Evolutionary conservation across 2,329 filamentous ascomycete genomes (phyloP).

Genomic region (Trichophyton schoenleinii): DNA sequence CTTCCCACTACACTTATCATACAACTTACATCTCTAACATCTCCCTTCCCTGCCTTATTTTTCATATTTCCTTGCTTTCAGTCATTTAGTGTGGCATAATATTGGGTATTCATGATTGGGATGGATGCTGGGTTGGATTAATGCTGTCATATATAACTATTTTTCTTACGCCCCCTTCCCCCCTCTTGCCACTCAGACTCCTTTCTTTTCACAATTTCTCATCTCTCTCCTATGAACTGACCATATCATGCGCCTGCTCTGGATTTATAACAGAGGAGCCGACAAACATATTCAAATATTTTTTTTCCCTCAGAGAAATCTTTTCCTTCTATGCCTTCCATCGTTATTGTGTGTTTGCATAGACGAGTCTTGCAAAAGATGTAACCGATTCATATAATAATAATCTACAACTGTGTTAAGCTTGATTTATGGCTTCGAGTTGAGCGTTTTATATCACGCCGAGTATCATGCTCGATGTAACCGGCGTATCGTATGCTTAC

Average conservation of each 20-base stretch:
- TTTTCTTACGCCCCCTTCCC: not conserved
- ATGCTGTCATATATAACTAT: slow-evolving; percentile 5
- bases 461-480: not conserved
- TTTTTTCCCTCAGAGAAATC: not conserved
- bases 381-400: not conserved
- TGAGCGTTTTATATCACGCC: not conserved
- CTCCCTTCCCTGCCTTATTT: not conserved
- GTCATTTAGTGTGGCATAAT: not conserved
- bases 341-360: not conserved
- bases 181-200: not conserved
- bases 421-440: not conserved
- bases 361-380: not conserved
- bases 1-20: not conserved
- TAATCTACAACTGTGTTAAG: not conserved
- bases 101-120: slow-evolving; percentile 4
- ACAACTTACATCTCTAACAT: not conserved
- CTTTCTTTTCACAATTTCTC: not conserved
- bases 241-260: not conserved
- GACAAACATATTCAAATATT: not conserved
- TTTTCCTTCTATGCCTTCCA: not conserved
- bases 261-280: not conserved
- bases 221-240: not conserved
- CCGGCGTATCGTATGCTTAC: not conserved
- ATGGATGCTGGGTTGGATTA: slow-evolving; percentile 2
- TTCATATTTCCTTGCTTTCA: not conserved